Percentiles rank a stretch among this genome's conserved stretches.
These are phyloP conservation scores for Isoetes taiwanensis DNA, from an alignment of 75 land plant genomes.

Conservation along the genomic window DNA sequence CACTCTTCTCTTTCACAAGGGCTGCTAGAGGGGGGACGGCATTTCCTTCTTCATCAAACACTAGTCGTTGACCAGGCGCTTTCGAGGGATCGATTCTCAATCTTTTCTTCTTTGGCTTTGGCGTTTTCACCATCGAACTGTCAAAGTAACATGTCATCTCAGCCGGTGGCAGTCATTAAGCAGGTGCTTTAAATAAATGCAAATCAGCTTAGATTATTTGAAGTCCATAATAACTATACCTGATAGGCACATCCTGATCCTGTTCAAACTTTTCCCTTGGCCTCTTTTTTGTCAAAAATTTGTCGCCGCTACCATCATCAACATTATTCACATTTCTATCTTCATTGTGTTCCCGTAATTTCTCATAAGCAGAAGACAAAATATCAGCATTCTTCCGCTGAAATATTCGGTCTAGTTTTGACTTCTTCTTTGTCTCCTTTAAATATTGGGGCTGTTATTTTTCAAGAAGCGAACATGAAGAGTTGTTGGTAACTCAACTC, in stretches of 20 bases:
- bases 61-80: constrained; percentile 55
- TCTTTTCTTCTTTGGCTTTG: constrained; percentile 69
- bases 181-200: no score
- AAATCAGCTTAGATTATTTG: no score
- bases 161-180: not conserved
- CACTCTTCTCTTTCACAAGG: constrained; percentile 28
- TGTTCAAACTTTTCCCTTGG: not conserved
- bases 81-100: constrained; percentile 72
- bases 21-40: constrained; percentile 62
- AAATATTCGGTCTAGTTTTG: constrained; percentile 12
- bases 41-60: constrained; percentile 85
- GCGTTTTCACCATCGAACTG: no score
- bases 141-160: not conserved
- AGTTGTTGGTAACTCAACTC: constrained; percentile 81
- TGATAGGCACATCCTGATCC: constrained; percentile 4
- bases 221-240: constrained; percentile 8
- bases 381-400: constrained; percentile 12
- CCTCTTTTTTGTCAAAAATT: not conserved
- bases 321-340: not conserved
- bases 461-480: constrained; percentile 65
- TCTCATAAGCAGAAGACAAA: constrained; percentile 13
- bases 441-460: no score
- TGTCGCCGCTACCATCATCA: constrained; percentile 8
- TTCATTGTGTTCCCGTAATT: constrained; percentile 12
- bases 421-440: constrained; percentile 9